Percentiles rank a stretch among this genome's conserved stretches.
phyloP scores from a whole-genome alignment of 2,329 filamentous ascomycete genomes.

The Zymoseptoria tritici region DNA sequence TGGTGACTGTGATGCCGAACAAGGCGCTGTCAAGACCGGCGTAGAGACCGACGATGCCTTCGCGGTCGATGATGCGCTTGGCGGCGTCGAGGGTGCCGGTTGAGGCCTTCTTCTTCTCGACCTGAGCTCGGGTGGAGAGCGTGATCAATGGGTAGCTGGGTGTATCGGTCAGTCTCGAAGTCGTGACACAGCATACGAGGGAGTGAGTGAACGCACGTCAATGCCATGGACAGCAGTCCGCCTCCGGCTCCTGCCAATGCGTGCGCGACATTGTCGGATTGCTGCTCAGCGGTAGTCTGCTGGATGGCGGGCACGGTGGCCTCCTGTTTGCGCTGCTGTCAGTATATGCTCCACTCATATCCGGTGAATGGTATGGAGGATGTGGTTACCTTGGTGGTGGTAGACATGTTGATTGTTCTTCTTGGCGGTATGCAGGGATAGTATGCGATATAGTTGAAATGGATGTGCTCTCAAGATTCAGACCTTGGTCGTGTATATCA shows the following conservation, averaged over 20 bases:
- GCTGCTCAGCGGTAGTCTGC: slow-evolving; percentile 60
- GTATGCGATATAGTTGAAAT: background rate
- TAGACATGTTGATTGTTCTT: background rate
- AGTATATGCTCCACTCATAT: background rate
- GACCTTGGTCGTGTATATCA: background rate
- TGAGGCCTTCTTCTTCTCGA: slow-evolving; percentile 89
- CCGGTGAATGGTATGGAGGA: background rate
- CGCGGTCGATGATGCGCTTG: slow-evolving; percentile 78
- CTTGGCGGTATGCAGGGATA: background rate
- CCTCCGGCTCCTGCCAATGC: slow-evolving; percentile 88
- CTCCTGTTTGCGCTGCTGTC: background rate
- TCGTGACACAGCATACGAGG: background rate
- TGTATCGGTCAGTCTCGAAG: slow-evolving; percentile 9
- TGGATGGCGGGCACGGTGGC: slow-evolving; percentile 14
- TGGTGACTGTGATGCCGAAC: slow-evolving; percentile 96
- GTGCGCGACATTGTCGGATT: slow-evolving; percentile 95
- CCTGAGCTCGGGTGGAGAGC: slow-evolving; percentile 91
- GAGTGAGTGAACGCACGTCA: slow-evolving; percentile 58
- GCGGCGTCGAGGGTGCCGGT: slow-evolving; percentile 77
- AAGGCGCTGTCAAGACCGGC: slow-evolving; percentile 87
- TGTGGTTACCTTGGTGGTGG: background rate
- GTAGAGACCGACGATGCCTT: slow-evolving; percentile 84
- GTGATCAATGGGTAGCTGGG: slow-evolving; percentile 88
- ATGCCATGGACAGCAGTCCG: slow-evolving; percentile 86
- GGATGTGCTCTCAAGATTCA: background rate